A percentile compares a stretch with the other conserved stretches of the same genome.
phyloP scores from a whole-genome alignment of 2,329 filamentous ascomycete genomes.

The Fusarium lateritium region DNA sequence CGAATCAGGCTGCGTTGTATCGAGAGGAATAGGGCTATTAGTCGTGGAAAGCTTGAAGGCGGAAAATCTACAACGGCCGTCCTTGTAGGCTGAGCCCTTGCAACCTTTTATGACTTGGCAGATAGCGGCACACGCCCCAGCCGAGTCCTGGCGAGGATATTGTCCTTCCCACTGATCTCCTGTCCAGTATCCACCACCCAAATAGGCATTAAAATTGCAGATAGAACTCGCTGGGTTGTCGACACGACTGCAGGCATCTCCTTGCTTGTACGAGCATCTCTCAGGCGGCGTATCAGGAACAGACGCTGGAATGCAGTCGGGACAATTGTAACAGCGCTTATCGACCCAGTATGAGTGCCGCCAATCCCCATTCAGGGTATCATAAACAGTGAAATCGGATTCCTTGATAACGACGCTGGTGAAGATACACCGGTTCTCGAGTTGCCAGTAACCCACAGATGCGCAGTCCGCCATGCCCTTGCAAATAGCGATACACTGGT shows the following conservation, averaged over 20 bases:
- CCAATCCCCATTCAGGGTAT: not conserved
- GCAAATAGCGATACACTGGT: slow-evolving; percentile 19
- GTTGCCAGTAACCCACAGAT: not conserved
- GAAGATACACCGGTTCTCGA: slow-evolving; percentile 19
- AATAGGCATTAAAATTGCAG: slow-evolving; percentile 2
- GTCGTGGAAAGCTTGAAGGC: not conserved
- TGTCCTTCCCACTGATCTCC: not conserved
- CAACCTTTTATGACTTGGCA: not conserved
- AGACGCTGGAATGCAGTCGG: not conserved
- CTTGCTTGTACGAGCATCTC: slow-evolving; percentile 6
- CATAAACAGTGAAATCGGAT: not conserved
- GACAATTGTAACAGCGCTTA: slow-evolving; percentile 7
- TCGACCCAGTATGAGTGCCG: slow-evolving; percentile 11
- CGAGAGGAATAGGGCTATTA: slow-evolving; percentile 2
- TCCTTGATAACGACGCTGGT: not conserved
- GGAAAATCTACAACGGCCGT: slow-evolving; percentile 10
- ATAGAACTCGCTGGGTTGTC: not conserved
- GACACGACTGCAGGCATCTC: not conserved
- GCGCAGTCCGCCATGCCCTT: slow-evolving; percentile 1
- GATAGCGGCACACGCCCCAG: slow-evolving; percentile 19
- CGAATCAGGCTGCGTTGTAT: not conserved
- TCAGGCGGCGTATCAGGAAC: not conserved
- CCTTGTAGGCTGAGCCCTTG: slow-evolving; percentile 20
- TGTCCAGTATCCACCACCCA: slow-evolving; percentile 3
- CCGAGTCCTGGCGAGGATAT: not conserved